Evolutionary conservation across 225 moss, liverwort and hornwort species (phyloP).

Genomic region (Straminergon stramineum): DNA sequence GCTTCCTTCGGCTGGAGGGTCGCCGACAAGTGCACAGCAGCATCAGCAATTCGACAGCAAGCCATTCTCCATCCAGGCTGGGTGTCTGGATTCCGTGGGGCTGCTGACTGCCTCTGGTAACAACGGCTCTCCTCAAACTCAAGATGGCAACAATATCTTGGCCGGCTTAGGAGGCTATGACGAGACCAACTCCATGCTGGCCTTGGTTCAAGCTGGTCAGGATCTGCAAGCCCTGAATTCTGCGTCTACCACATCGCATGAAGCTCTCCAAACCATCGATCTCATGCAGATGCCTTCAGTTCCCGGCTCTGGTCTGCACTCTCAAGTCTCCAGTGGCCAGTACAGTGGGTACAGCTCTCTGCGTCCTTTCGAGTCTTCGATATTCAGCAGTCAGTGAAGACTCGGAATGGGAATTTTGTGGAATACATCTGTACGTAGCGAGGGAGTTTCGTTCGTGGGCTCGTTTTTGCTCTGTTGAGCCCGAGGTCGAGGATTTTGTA

Average conservation of each 20-base stretch:
- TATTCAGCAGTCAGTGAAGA: conserved; percentile 31
- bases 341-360: conserved; percentile 29
- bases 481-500: not conserved
- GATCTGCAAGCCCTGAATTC: conserved; percentile 14
- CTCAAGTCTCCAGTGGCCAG: conserved; percentile 20
- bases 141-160: conserved; percentile 8
- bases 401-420: not conserved
- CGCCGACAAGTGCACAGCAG: conserved; percentile 15
- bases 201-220: conserved; percentile 26
- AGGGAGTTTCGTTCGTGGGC: not conserved
- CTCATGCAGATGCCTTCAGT: conserved; percentile 45
- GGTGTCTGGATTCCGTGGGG: conserved; percentile 23
- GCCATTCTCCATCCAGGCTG: conserved; percentile 33
- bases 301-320: conserved; percentile 12
- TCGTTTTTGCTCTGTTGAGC: conserved; percentile 11
- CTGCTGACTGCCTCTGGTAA: conserved; percentile 20
- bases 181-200: conserved; percentile 30
- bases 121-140: not conserved
- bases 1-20: conserved; percentile 13
- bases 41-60: conserved; percentile 31
- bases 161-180: conserved; percentile 33
- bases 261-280: conserved; percentile 36
- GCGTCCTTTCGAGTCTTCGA: conserved; percentile 32
- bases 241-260: not conserved
- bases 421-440: not conserved